Evolutionary conservation across 2,329 filamentous ascomycete genomes (phyloP).

Genomic region (Clonostachys rhizophaga): DNA sequence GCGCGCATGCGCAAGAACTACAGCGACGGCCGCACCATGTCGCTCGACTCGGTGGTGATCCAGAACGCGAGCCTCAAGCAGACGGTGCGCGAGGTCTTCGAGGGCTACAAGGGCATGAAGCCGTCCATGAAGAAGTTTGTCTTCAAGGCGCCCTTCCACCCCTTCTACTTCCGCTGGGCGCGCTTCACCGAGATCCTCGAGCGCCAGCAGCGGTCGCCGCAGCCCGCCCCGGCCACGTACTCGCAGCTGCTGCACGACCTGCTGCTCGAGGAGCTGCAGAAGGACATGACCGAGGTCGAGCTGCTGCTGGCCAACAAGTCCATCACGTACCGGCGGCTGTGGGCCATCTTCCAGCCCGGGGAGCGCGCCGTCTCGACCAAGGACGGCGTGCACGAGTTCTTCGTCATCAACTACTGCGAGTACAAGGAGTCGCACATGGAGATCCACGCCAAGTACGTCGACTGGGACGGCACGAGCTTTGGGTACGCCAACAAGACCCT

Average conservation of each 20-base stretch:
- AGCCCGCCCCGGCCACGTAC: constrained; percentile 1
- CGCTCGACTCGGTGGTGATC: constrained; percentile 4
- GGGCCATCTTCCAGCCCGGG: constrained; percentile 86
- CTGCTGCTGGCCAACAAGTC: constrained; percentile 43
- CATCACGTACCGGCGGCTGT: constrained; percentile 84
- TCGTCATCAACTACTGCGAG: constrained; percentile 74
- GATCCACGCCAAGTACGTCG: constrained; percentile 1
- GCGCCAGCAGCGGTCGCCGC: constrained; percentile 1
- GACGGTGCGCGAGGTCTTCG: constrained; percentile 3
- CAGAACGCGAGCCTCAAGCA: constrained; percentile 3
- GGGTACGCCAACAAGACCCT: constrained; percentile 1
- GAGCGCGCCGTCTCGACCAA: constrained; percentile 74
- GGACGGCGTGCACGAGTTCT: constrained; percentile 71
- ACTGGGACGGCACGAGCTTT: neutral
- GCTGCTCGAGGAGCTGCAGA: constrained; percentile 1
- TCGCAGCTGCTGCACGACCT: constrained; percentile 5
- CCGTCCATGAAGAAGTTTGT: constrained; percentile 2
- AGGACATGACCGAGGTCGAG: constrained; percentile 1
- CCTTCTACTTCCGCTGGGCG: constrained; percentile 6
- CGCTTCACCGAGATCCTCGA: constrained; percentile 2
- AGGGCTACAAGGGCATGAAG: constrained; percentile 3
- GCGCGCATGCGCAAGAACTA: constrained; percentile 7
- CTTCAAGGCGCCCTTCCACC: constrained; percentile 4
- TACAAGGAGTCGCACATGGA: constrained; percentile 17
- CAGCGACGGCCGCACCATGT: constrained; percentile 1